Base-by-base conservation (phyloP, 73 alveolate species). In the Paramecium primaurelia region DNA sequence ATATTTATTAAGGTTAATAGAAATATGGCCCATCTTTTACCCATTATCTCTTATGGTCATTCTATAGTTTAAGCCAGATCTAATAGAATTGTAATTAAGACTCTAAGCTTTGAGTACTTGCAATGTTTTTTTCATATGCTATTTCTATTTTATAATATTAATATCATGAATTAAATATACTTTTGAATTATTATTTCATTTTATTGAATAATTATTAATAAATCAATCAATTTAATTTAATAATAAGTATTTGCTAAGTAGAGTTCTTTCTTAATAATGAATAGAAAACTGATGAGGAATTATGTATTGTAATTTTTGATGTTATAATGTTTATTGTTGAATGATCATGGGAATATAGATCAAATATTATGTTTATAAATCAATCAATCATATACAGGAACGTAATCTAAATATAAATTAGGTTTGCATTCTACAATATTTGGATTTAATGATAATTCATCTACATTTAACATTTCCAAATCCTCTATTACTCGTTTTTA, bases 341-440 rank as follows among this genome's bases (percentile, higher is more conserved):
- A 38, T 0, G 8, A 38, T 38, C 45, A 4, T 38, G 25, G 0
- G 0, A 22, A 22, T 22, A 22, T 22, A 22, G 25, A 22, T 22
- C 25, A 22, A 22, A 22, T 22, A 34, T 20, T 32, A 28, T 32
- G 25, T 28, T 28, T 64, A 54, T 54, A 54, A 0, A 64, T 64
- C 42, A 64, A 64, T 64, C 84, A 64, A 59, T 59, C 77, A 59
- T 64, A 6, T 64, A 28, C 51, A 64, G 84, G 84, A 28, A 12
- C 12, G 47, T 64, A 64, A 38, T 73, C 87, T 73, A 73, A 73
- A 73, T 73, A 73, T 73, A 73, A 73, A 73, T 73, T 73, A 16
- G 87, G 68, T 30, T 32, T 73, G 59, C 87, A 73, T 73, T 32
- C 37, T 36, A 44, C 60, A 73, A 73, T 73, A 38, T 73, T 32